Base-by-base conservation (phyloP, 2,329 filamentous ascomycete species). In the Xylaria sp. region DNA sequence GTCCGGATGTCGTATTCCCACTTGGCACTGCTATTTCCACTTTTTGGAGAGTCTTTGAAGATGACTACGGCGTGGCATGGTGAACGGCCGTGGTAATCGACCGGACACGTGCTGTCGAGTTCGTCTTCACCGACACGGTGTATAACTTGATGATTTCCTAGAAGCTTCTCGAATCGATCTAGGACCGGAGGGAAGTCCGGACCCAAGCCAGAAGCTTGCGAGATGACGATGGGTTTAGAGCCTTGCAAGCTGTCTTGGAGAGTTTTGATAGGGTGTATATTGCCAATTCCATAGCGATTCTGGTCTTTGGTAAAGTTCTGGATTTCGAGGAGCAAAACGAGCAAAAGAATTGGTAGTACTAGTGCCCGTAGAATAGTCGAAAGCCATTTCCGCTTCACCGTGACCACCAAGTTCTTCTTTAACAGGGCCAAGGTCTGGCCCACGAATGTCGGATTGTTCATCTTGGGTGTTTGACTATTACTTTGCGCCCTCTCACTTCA, bases 161-260 rank as follows among this genome's bases (percentile, higher is more conserved):
- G 13, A 4, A n/a, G 18, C 18, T 46, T 46, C 41, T 46, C 18
- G 41, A 46, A 46, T n/a, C 41, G 41, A 46, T 46, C 41, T 46
- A 46, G 15, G 15, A 46, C 41, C 2, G 41, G 41, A 46, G 41
- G 41, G 18, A 46, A 46, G 41, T 46, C 15, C 7, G 41, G 15
- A 5, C 41, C 41, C 4, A 46, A n/a, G 41, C 41, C 18, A 46
- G 41, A 46, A 46, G 41, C 15, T 6, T 8, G 41, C 2, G 41
- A 46, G 41, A 46, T 46, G 41, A 46, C 41, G 41, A 46, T n/a
- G 41, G 41, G 41, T n/a, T 46, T 46, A n/a, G 41, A 46, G 18
- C 41, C 41, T 46, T n/a, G 12, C 15, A 46, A n/a, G 18, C 41
- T 46, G 41, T 46, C 41, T n/a, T 18, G 41, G 41, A 46, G 41